Percentiles rank a stretch among this genome's conserved stretches.
These are phyloP conservation scores for Penicillium sp. DNA, from an alignment of 2,329 filamentous ascomycete genomes.

Conservation along the genomic window DNA sequence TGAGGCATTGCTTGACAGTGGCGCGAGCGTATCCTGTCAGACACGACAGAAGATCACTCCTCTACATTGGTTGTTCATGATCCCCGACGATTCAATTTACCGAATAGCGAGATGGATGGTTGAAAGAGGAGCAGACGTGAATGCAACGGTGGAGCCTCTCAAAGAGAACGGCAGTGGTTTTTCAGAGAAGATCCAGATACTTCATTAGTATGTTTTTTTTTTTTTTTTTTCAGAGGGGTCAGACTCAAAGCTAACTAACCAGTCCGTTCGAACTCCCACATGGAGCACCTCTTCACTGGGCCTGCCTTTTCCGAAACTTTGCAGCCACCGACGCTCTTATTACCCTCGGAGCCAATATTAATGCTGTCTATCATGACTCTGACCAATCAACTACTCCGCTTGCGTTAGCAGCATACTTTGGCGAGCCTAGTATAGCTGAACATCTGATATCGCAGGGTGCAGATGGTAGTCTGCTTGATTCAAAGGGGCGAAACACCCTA, in stretches of 20 bases:
- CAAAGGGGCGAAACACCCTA: conserved; percentile 23
- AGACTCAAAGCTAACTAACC: conserved; percentile 1
- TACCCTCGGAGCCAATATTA: conserved; percentile 24
- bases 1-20: conserved; percentile 22
- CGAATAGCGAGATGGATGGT: conserved; percentile 20
- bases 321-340: conserved; percentile 23
- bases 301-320: conserved; percentile 21
- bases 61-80: conserved; percentile 28
- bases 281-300: conserved; percentile 30
- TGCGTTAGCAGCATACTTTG: conserved; percentile 22
- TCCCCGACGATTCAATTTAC: conserved; percentile 16
- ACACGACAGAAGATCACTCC: conserved; percentile 22
- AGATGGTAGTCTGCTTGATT: conserved; percentile 19
- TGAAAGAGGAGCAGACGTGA: conserved; percentile 20
- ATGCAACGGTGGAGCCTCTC: conserved; percentile 21
- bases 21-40: conserved; percentile 19
- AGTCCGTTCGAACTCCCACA: conserved; percentile 30
- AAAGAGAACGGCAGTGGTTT: conserved; percentile 20
- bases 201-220: conserved; percentile 25
- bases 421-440: conserved; percentile 18
- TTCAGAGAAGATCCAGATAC: conserved; percentile 22
- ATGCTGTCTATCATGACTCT: conserved; percentile 20
- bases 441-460: conserved; percentile 24
- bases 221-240: neutral
- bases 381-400: conserved; percentile 26